Evolutionary conservation across 2,329 filamentous ascomycete species (phyloP).

Genomic region (Aspergillus cejpii): DNA sequence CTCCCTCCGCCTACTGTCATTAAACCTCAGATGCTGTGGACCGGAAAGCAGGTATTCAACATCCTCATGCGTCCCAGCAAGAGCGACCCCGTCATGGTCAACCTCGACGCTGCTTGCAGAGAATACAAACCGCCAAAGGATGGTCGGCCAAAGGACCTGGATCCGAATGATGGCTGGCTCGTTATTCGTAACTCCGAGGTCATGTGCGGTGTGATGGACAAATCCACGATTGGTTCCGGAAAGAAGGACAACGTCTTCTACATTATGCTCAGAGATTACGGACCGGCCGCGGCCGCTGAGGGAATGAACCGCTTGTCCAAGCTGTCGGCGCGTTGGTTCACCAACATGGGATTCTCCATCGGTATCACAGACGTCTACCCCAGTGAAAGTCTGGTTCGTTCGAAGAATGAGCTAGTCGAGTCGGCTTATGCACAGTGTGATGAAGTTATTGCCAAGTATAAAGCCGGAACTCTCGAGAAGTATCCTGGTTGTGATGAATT

Average conservation of each 20-base stretch:
- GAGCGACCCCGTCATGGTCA: conserved; percentile 73
- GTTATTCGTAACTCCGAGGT: conserved; percentile 94
- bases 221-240: conserved; percentile 89
- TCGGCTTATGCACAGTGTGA: conserved; percentile 76
- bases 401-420: conserved; percentile 70
- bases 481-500: conserved; percentile 85
- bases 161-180: conserved; percentile 81
- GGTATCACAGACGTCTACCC: conserved; percentile 93
- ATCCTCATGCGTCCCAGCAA: conserved; percentile 85
- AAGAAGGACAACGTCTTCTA: conserved; percentile 99
- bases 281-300: conserved; percentile 75
- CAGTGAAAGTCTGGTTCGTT: conserved; percentile 59
- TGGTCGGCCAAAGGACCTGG: conserved; percentile 52
- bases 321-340: conserved; percentile 79
- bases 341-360: conserved; percentile 90
- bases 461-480: conserved; percentile 73
- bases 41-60: conserved; percentile 93
- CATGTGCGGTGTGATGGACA: conserved; percentile 97
- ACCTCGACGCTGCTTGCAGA: conserved; percentile 87
- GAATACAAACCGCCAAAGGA: conserved; percentile 51
- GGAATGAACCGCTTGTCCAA: conserved; percentile 94
- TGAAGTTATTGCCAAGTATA: conserved; percentile 72
- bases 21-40: conserved; percentile 85
- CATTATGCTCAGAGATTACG: conserved; percentile 90
- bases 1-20: conserved; percentile 79